Evolutionary conservation across 2,329 filamentous ascomycete species (phyloP), one percentile per base, ranked within the genome.

Genomic region (Ilyonectria robusta): DNA sequence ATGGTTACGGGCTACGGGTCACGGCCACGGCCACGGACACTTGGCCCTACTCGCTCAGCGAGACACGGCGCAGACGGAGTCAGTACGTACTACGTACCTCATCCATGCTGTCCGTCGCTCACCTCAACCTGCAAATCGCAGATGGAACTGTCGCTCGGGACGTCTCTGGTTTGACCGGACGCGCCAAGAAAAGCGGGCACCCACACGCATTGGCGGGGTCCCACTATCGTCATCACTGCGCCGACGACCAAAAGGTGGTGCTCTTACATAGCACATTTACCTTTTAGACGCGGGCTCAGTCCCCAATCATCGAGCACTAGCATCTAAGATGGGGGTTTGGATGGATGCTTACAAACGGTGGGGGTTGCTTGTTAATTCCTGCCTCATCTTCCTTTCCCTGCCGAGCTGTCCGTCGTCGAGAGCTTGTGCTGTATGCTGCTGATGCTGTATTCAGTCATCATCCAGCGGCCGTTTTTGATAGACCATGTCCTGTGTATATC

Each of bases 151-250:
- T 56, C 50, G 67, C 64, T 60, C 61, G 6, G 37, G 29, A 33
- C 29, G n/a, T 6, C 23, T 53, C 21, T 53, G 66, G 66, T 69
- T 69, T 71, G 68, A 48, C 69, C 65, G 69, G 66, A 61, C 66
- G 62, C 72, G 70, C 75, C 70, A 73, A 74, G 73, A 53, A 70
- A 68, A 70, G 75, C 75, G 75, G 75, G 72, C 60, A 68, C 65
- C 42, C 51, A 54, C 67, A 64, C 35, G 72, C 70, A 73, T 76
- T 75, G 75, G 75, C 69, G 75, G 71, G 69, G 62, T 66, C 33
- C 46, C 48, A 53, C 57, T 69, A 77, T 78, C 76, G 76, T 78
- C 76, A 76, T 77, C 75, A 62, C 70, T 55, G 54, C 69, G 40
- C 37, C 51, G 51, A 46, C 53, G 46, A 23, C 37, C 31, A 47